These are phyloP conservation scores for Collybia nuda DNA, from an alignment of 768 basidiomycete species.

Conservation along the genomic window DNA sequence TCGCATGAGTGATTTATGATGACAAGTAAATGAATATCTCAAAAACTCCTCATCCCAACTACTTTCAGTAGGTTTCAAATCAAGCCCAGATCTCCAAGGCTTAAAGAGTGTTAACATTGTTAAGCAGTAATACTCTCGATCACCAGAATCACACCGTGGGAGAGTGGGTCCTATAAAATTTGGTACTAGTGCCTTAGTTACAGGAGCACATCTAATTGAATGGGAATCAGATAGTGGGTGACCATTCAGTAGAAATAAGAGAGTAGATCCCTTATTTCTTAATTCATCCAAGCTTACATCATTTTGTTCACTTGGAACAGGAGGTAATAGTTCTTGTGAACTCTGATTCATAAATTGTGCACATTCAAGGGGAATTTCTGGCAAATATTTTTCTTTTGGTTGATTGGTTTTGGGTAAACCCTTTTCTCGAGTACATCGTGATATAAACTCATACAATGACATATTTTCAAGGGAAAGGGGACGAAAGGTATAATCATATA, in stretches of 20 bases:
- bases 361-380: too few species aligned
- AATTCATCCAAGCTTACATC: too few species aligned
- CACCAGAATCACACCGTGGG: slow-evolving; percentile 24
- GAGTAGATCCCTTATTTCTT: too few species aligned
- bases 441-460: slow-evolving; percentile 19
- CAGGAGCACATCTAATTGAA: not conserved
- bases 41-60: slow-evolving; percentile 16
- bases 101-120: slow-evolving; percentile 11
- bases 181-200: slow-evolving; percentile 8
- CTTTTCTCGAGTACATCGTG: slow-evolving; percentile 1
- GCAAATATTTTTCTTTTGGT: not conserved
- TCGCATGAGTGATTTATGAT: slow-evolving; percentile 16
- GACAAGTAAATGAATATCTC: slow-evolving; percentile 1
- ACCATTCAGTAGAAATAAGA: slow-evolving; percentile 8
- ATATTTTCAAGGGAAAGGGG: slow-evolving; percentile 5
- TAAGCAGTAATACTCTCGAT: slow-evolving; percentile 28
- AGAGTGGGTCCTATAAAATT: slow-evolving; percentile 24
- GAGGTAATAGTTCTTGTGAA: not conserved
- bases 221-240: slow-evolving; percentile 25
- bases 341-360: slow-evolving; percentile 1
- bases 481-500: slow-evolving; percentile 20
- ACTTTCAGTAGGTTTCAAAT: slow-evolving; percentile 12
- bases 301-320: too few species aligned
- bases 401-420: not conserved
- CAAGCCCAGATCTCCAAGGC: slow-evolving; percentile 20